These are phyloP conservation scores for Umbelopsis vinacea DNA, from an alignment of 192 early-diverging fungal species.

Conservation along the genomic window DNA sequence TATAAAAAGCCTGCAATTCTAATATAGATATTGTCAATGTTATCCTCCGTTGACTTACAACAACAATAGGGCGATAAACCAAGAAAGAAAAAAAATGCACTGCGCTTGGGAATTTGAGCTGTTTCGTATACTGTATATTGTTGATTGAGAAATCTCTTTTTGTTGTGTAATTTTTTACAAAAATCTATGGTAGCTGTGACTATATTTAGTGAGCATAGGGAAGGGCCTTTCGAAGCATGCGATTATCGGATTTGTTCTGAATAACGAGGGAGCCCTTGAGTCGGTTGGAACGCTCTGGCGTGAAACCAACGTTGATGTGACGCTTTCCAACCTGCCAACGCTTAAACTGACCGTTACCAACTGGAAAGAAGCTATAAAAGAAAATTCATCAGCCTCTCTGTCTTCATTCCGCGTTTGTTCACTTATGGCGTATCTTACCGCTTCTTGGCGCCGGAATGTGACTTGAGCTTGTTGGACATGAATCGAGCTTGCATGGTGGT, in stretches of 20 bases:
- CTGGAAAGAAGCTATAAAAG: slow-evolving; percentile 41
- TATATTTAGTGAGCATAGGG: slow-evolving; percentile 30
- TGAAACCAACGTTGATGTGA: slow-evolving; percentile 41
- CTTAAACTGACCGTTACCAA: slow-evolving; percentile 44
- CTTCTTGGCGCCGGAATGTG: slow-evolving; percentile 49
- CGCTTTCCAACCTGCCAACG: slow-evolving; percentile 46
- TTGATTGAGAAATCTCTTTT: not conserved
- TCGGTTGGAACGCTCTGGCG: slow-evolving; percentile 40
- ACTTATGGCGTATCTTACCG: slow-evolving; percentile 22
- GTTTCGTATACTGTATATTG: not conserved
- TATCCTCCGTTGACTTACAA: no score
- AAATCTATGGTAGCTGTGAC: not conserved
- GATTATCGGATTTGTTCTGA: slow-evolving; percentile 39
- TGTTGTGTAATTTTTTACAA: not conserved
- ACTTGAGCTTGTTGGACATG: slow-evolving; percentile 43
- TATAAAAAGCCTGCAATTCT: not conserved
- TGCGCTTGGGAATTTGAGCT: no score
- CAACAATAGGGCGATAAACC: no score
- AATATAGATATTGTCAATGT: no score
- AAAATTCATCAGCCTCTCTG: not conserved
- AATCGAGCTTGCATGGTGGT: slow-evolving; percentile 21
- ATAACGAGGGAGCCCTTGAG: slow-evolving; percentile 29
- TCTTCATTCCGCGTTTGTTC: not conserved
- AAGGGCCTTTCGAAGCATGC: slow-evolving; percentile 42
- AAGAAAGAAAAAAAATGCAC: no score